Evolutionary conservation across 1,284 basidiomycete genomes (phyloP).

Genomic region (Heterobasidion annosum): DNA sequence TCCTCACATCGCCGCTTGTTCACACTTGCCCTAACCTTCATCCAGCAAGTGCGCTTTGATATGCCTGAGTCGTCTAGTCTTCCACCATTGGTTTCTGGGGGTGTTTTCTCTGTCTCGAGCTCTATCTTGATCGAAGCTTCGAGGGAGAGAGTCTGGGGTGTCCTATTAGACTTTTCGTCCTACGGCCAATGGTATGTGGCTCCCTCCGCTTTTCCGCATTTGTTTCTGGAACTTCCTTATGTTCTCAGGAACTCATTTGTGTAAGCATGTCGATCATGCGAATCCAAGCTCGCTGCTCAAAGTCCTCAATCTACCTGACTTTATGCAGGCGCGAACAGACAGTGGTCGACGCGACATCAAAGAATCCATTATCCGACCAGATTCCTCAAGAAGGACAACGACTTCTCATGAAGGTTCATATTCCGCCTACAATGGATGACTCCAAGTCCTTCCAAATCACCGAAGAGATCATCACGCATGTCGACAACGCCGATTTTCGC

Average conservation of each 20-base stretch:
- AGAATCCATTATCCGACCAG: slow-evolving; percentile 2
- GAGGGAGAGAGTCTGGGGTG: slow-evolving; percentile 21
- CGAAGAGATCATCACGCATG: slow-evolving; percentile 4
- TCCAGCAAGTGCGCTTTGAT: not conserved
- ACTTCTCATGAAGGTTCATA: slow-evolving; percentile 5
- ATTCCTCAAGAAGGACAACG: not conserved
- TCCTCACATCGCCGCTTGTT: no score
- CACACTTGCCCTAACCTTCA: no score
- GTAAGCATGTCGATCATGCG: not conserved
- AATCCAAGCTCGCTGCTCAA: no score
- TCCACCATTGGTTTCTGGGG: slow-evolving; percentile 6
- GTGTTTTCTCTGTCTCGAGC: slow-evolving; percentile 16
- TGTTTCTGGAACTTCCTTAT: not conserved
- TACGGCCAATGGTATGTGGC: slow-evolving; percentile 22
- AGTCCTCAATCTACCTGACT: not conserved
- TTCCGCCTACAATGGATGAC: slow-evolving; percentile 11
- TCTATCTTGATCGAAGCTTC: slow-evolving; percentile 25
- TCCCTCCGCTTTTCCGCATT: not conserved
- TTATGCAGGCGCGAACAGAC: slow-evolving; percentile 5
- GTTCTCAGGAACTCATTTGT: slow-evolving; percentile 6
- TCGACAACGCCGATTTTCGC: slow-evolving; percentile 3
- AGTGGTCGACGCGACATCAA: slow-evolving; percentile 1
- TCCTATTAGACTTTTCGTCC: slow-evolving; percentile 24
- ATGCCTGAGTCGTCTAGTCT: not conserved
- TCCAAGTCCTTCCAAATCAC: not conserved